Evolutionary conservation across 2,329 filamentous ascomycete species (phyloP).

Genomic region (Trichothecium roseum): DNA sequence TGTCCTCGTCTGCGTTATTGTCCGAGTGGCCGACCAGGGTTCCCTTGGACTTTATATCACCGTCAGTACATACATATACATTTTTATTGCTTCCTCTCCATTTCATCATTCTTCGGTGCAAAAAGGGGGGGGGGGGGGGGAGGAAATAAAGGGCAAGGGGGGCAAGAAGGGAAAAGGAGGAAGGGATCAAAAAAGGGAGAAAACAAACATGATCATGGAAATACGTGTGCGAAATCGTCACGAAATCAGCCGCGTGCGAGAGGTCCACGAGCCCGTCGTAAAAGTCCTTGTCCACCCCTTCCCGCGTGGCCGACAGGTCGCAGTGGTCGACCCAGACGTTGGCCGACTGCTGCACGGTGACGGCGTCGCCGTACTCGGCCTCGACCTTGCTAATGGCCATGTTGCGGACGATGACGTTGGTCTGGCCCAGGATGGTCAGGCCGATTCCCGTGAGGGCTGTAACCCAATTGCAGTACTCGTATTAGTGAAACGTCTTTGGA

Average conservation of each 20-base stretch:
- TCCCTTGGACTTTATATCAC: conserved; percentile 35
- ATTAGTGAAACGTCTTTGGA: too few relatives aligned
- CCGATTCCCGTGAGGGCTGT: conserved; percentile 23
- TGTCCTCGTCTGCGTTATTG: conserved; percentile 45
- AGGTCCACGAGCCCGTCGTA: conserved; percentile 32
- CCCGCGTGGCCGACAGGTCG: conserved; percentile 23
- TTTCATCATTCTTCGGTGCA: too few relatives aligned
- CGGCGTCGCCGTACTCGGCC: conserved; percentile 34
- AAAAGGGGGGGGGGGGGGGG: too few relatives aligned
- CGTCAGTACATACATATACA: too few relatives aligned
- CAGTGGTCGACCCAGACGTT: conserved; percentile 37
- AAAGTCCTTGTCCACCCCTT: conserved; percentile 26
- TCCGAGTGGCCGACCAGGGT: conserved; percentile 51
- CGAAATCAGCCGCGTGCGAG: conserved; percentile 27
- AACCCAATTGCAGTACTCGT: too few relatives aligned
- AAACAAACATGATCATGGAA: conserved; percentile 26
- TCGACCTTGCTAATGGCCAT: conserved; percentile 38
- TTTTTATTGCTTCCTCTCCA: background rate
- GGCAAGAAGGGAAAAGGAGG: too few relatives aligned
- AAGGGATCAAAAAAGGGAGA: too few relatives aligned
- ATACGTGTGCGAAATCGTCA: conserved; percentile 29
- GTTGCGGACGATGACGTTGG: conserved; percentile 47
- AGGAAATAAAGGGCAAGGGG: too few relatives aligned
- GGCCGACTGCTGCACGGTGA: conserved; percentile 33
- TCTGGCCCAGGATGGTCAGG: conserved; percentile 34